Percentiles rank a stretch among this genome's conserved stretches.
These are phyloP conservation scores for Claviceps sp. DNA, from an alignment of 2,329 filamentous ascomycete species.

Conservation along the genomic window DNA sequence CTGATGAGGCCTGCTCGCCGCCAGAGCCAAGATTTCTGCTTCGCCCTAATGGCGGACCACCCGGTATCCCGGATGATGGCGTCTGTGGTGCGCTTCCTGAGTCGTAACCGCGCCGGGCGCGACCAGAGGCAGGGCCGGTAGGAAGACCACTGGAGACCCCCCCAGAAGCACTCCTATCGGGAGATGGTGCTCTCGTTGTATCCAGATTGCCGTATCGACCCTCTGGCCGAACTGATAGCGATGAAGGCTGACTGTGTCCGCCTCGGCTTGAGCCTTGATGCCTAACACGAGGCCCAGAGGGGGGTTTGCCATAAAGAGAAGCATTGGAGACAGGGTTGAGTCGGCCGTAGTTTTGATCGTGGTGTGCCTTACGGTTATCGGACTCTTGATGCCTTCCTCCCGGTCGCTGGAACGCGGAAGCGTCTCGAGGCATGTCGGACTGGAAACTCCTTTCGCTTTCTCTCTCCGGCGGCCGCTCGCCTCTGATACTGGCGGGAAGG, in stretches of 20 bases:
- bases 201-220: conserved; percentile 28
- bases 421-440: conserved; percentile 27
- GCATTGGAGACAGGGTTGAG: conserved; percentile 36
- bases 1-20: conserved; percentile 13
- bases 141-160: conserved; percentile 36
- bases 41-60: conserved; percentile 25
- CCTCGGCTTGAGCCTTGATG: conserved; percentile 30
- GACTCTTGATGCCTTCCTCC: conserved; percentile 27
- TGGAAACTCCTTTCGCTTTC: conserved; percentile 17
- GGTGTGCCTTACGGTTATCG: conserved; percentile 36
- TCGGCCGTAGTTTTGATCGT: conserved; percentile 50
- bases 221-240: conserved; percentile 19
- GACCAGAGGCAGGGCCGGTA: conserved; percentile 38
- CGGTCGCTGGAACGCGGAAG: conserved; percentile 23
- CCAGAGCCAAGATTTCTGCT: conserved; percentile 23
- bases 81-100: conserved; percentile 18
- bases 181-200: conserved; percentile 27
- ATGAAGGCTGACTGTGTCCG: conserved; percentile 17
- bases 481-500: conserved; percentile 14
- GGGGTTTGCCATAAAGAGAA: conserved; percentile 26
- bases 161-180: conserved; percentile 24
- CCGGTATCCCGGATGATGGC: conserved; percentile 15
- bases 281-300: conserved; percentile 42
- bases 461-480: conserved; percentile 27
- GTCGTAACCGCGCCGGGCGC: conserved; percentile 32